Evolutionary conservation across 2,329 filamentous ascomycete species (phyloP).

Genomic region (Calonectria ilicicola): DNA sequence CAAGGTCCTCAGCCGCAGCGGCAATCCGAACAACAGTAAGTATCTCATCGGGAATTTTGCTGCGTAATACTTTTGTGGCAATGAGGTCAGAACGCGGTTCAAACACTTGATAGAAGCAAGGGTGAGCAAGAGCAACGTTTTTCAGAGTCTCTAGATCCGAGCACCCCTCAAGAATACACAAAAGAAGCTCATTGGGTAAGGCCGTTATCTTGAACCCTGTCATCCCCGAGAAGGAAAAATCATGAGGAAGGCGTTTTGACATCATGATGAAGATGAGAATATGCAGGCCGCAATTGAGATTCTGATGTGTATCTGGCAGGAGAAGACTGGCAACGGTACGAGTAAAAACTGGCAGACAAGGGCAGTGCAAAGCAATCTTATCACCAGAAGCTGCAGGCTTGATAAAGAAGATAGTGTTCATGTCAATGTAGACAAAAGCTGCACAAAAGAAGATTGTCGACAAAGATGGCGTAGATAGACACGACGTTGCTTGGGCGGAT

Average conservation of each 20-base stretch:
- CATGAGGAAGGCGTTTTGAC: neutral
- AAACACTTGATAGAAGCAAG: neutral
- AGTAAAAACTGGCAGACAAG: neutral
- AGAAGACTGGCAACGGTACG: neutral
- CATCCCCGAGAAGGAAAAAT: neutral
- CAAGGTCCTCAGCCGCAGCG: neutral
- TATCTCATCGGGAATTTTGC: constrained; percentile 6
- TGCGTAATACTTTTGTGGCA: neutral
- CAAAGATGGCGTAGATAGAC: no score
- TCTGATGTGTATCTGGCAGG: neutral
- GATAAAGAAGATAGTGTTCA: no score
- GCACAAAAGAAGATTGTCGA: no score
- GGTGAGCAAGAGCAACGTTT: neutral
- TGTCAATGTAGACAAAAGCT: no score
- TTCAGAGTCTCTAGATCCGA: constrained; percentile 1
- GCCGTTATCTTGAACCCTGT: neutral
- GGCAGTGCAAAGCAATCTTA: no score
- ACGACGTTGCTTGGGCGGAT: no score
- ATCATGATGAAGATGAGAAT: neutral
- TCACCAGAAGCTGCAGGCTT: no score
- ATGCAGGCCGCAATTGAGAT: neutral
- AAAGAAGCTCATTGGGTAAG: constrained; percentile 11
- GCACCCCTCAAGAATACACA: constrained; percentile 4
- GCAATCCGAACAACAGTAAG: neutral
- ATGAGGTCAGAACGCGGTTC: neutral